Percentiles rank a stretch among this genome's conserved stretches.
These are phyloP conservation scores for Fagus crenata DNA, from an alignment of 306 rosid species.

Conservation along the genomic window DNA sequence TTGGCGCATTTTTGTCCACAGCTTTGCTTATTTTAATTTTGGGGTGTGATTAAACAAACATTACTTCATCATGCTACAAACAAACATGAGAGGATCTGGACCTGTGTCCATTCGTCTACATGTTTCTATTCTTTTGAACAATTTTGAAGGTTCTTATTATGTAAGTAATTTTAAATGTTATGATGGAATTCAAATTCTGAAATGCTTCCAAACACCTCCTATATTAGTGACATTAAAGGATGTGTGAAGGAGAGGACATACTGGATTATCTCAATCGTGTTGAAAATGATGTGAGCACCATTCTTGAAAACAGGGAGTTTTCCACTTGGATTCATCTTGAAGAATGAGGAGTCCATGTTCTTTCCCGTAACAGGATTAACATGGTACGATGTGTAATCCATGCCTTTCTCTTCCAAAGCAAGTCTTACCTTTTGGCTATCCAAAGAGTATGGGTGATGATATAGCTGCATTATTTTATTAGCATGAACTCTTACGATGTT, in stretches of 20 bases:
- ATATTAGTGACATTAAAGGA: background rate
- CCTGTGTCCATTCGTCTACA: background rate
- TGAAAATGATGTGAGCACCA: conserved; percentile 72
- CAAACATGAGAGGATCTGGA: background rate
- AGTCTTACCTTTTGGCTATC: conserved; percentile 92
- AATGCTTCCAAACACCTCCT: background rate
- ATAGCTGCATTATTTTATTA: conserved; percentile 69
- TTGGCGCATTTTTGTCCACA: background rate
- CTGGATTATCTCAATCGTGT: conserved; percentile 83
- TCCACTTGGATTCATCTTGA: conserved; percentile 71
- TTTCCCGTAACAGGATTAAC: conserved; percentile 87
- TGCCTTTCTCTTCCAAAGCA: conserved; percentile 83
- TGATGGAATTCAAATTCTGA: background rate
- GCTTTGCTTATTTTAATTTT: background rate
- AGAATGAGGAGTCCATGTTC: conserved; percentile 78
- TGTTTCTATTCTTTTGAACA: background rate
- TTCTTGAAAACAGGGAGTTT: conserved; percentile 86
- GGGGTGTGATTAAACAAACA: background rate
- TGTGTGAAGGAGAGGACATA: conserved; percentile 43
- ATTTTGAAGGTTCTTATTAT: background rate
- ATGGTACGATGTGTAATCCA: conserved; percentile 88
- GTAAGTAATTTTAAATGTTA: background rate
- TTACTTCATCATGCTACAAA: background rate
- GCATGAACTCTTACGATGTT: conserved; percentile 23
- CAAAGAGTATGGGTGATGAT: conserved; percentile 90